Base-by-base conservation (phyloP, 345 rosid genomes). In the Ailanthus altissimus region DNA sequence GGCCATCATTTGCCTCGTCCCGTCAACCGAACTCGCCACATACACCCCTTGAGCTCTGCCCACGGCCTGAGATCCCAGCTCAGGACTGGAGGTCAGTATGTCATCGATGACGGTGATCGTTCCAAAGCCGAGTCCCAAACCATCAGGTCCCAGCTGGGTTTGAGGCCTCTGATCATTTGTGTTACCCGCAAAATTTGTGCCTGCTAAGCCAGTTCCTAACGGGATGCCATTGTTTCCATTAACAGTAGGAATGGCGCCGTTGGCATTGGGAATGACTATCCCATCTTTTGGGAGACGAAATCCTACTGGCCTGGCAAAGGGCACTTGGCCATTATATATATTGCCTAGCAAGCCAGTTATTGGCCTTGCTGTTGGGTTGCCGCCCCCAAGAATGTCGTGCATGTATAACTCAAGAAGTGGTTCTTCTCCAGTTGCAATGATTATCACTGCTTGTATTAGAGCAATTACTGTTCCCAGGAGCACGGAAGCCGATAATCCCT, bases 41-140 rank as follows among this genome's bases (percentile, higher is more conserved):
- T 86, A 85, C 20, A 85, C 82, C 18, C 90, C 90, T 66, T 86
- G 89, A 51, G 89, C 90, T 73, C 82, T 86, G 25, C 88, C 92
- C 4, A 89, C 59, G 16, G 78, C 68, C 67, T 82, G 88, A 2
- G 87, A 79, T 26, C 87, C 92, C 66, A 85, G 50, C 32, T 85
- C 84, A 4, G 90, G 87, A 76, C 84, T 84, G 45, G 81, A 42
- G 20, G 87, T 85, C 76, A 89, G 81, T 32, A 84, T 72, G 67
- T 86, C 90, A 20, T 89, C 92, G 15, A 86, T 86, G 79, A 85
- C 90, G 15, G 92, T 89, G 75, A 89, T 89, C 0, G 90, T 84
- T 54, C 90, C 89, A 9, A 88, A 88, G 21, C 88, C 88, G 1
- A 88, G 83, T 26, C 92, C 86, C 72, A 89, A 76, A 1, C 92